Evolutionary conservation across 768 basidiomycete genomes (phyloP).

Genomic region (Rhodotorula toruloides): DNA sequence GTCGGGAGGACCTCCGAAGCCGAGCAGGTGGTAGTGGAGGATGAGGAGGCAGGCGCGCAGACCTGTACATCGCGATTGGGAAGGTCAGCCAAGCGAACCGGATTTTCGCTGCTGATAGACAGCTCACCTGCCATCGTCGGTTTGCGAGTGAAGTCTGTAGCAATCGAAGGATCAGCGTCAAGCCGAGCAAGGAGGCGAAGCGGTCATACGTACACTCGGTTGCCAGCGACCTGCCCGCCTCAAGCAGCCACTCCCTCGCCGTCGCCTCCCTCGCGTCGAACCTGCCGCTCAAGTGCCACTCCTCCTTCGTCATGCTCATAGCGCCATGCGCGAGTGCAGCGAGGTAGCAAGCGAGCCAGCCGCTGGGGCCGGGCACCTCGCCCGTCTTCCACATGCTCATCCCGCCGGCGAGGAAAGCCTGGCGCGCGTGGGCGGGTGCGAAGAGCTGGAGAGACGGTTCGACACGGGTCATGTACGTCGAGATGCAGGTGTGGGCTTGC

Average conservation of each 20-base stretch:
- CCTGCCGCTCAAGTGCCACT: neutral
- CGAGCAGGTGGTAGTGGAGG: constrained; percentile 1
- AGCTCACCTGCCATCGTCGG: neutral
- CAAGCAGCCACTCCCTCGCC: neutral
- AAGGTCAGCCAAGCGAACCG: neutral
- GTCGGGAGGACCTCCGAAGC: neutral
- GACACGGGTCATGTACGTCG: neutral
- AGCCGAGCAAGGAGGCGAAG: neutral
- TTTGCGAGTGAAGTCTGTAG: neutral
- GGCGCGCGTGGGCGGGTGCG: neutral
- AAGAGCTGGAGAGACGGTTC: constrained; percentile 10
- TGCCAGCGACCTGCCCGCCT: neutral
- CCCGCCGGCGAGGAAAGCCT: neutral
- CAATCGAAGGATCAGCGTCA: neutral
- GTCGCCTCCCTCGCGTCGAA: neutral
- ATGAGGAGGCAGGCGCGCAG: constrained; percentile 9
- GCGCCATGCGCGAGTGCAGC: neutral
- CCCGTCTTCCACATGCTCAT: neutral
- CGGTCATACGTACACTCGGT: neutral
- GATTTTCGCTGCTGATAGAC: no score
- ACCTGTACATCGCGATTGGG: neutral
- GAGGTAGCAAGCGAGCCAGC: neutral
- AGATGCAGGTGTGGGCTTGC: neutral
- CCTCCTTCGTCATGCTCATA: neutral
- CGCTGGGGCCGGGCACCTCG: neutral